Evolutionary conservation across 2,329 filamentous ascomycete genomes (phyloP), one percentile per base, ranked within the genome.

Genomic region (Aspergillus tubingensis): DNA sequence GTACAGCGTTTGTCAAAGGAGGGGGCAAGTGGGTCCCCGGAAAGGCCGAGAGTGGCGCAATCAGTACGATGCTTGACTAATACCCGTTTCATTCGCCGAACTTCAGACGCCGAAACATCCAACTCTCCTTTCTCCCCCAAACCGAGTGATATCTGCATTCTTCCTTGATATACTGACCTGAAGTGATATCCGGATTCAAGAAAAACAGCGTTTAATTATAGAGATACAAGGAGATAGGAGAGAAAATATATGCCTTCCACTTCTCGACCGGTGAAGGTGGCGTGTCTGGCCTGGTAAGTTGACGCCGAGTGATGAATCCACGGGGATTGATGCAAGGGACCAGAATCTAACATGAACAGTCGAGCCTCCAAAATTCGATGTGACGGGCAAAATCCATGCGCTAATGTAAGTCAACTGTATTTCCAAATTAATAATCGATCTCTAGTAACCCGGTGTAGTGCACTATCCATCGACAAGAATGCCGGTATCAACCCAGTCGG

Each of bases 361-460:
- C 68, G 68, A 36, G 59, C 64, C 8, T 64, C 62, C 2, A 70
- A 70, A 32, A 69, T 60, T 25, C 67, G 67, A 30, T 70, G 68
- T 32, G 62, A 70, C 23, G 67, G 67, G 13, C 61, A 65, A 30
- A 23, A 59, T 1, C 67, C 67, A 2, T 70, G 68, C 56, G 54
- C 51, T 38, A 66, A 49, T 57, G 68, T 70, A 66, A 54, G 25
- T 27, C 25, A 27, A 8, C 25, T 8, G 2, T 8, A 27, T 27
- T 27, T 27, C 6, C 2, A 27, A 27, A 27, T 8, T 2, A 27
- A 8, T 8, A 27, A 27, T 27, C 25, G 6, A 19, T 7, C 17
- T 11, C 21, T 15, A 7, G 19, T 55, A 21, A 11, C 36, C 43
- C 17, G 27, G 10, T 19, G 2, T 19, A 61, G 59, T 61, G 59